Percentiles rank a stretch among this genome's conserved stretches.
phyloP scores from a whole-genome alignment of 139 green algal genomes.

The Spirogloea muscicola region DNA sequence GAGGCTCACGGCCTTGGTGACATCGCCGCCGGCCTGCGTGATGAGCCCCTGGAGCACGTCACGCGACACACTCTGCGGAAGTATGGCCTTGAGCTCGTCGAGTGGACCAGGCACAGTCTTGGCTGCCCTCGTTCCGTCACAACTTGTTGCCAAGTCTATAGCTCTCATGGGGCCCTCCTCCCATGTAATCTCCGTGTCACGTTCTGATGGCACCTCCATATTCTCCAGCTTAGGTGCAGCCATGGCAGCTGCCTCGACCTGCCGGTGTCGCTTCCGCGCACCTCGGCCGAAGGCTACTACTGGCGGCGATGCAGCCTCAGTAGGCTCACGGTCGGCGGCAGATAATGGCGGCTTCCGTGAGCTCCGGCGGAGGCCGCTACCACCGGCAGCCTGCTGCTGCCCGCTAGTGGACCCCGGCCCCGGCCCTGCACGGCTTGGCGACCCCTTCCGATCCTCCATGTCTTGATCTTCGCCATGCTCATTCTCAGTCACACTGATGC shows the following conservation, averaged over 20 bases:
- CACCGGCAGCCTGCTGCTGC: too few species aligned
- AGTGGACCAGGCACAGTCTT: neutral
- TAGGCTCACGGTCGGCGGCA: too few species aligned
- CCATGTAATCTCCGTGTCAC: too few species aligned
- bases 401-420: too few species aligned
- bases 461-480: neutral
- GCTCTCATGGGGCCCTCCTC: too few species aligned
- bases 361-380: too few species aligned
- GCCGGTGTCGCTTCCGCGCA: neutral
- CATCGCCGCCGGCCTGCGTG: conserved; percentile 16
- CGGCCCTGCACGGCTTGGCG: neutral
- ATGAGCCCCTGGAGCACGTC: conserved; percentile 18
- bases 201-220: too few species aligned
- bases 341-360: too few species aligned
- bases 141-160: too few species aligned
- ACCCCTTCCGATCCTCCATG: conserved; percentile 4
- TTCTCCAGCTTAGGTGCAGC: neutral
- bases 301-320: too few species aligned
- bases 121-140: too few species aligned
- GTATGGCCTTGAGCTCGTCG: conserved; percentile 14
- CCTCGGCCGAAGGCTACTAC: conserved; percentile 1
- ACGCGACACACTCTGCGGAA: conserved; percentile 5
- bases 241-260: neutral
- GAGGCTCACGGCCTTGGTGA: conserved; percentile 26
- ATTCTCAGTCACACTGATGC: neutral